Base-by-base conservation (phyloP, 2,329 filamentous ascomycete genomes). In the Verticillium nubilum region DNA sequence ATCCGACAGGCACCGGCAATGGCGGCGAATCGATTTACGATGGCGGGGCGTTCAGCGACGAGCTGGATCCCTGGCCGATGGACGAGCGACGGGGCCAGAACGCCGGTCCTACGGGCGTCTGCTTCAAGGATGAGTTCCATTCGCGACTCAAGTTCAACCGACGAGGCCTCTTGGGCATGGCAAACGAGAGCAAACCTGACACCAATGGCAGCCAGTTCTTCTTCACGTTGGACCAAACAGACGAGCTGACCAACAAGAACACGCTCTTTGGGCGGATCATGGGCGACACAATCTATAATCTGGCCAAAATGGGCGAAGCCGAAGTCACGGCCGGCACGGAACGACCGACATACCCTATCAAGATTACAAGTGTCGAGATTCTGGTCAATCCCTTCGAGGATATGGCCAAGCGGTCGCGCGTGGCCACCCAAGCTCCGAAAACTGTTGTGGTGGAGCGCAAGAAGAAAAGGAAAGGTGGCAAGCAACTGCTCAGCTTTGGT, bases 171-270 rank as follows among this genome's bases (percentile, higher is more conserved):
- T 76, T 99, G 67, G 95, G 91, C n/a, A 97, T 98, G 92, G 95
- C 95, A 28, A 98, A 98, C 73, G 89, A 90, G 62, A 88, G 92
- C 53, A 78, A 77, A 57, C 83, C 84, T 29, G 82, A 93, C 68
- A 90, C 90, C 58, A 98, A 98, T 76, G 91, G 92, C 33, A 97
- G 92, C 73, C 95, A 99, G 74, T 98, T 98, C 80, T 99, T 99
- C 78, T 88, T 99, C 62, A 98, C 95, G 0, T 76, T 99, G 58
- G 92, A 86, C 63, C 92, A 89, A 70, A 81, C 93, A 26, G 87
- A 92, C 27, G 92, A 98, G 78, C 73, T 99, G 68, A 91, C 89
- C 66, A 90, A 89, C 57, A 91, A 91, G 75, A 97, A 97, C 73
- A 98, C 95, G 0, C 78, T 98, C 72, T 98, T 99, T 78, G 95